phyloP scores from a whole-genome alignment of 2,329 filamentous ascomycete genomes.

The Monosporascus sp. region DNA sequence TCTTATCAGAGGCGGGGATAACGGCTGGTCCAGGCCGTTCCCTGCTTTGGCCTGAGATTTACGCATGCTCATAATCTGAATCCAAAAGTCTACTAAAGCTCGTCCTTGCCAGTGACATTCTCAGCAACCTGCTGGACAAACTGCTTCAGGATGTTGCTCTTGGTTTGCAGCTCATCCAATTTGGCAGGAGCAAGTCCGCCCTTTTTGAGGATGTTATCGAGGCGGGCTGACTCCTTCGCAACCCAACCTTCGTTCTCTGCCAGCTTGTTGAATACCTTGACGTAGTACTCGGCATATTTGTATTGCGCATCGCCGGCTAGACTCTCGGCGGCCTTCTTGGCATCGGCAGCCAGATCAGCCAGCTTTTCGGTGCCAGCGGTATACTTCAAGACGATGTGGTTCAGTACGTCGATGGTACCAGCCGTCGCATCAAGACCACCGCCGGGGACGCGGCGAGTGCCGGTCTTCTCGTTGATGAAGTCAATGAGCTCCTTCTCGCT shows the following conservation, averaged over 20 bases:
- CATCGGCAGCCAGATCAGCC: slow-evolving; percentile 61
- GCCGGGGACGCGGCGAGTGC: slow-evolving; percentile 77
- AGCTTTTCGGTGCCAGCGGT: slow-evolving; percentile 54
- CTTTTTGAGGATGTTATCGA: slow-evolving; percentile 78
- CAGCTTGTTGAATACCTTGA: slow-evolving; percentile 85
- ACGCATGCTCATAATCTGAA: background rate
- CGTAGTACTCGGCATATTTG: slow-evolving; percentile 90
- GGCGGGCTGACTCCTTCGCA: slow-evolving; percentile 76
- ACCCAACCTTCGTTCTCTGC: slow-evolving; percentile 71
- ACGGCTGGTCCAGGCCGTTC: background rate
- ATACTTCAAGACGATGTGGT: slow-evolving; percentile 71
- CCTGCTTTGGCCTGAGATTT: background rate
- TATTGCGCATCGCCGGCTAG: slow-evolving; percentile 58
- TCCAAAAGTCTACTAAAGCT: slow-evolving; percentile 38
- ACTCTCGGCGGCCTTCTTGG: slow-evolving; percentile 63
- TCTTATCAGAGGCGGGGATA: background rate
- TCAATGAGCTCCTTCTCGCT: slow-evolving; percentile 68
- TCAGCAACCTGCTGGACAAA: slow-evolving; percentile 61
- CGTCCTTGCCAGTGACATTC: slow-evolving; percentile 57
- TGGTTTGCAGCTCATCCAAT: slow-evolving; percentile 78
- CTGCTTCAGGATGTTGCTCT: slow-evolving; percentile 81
- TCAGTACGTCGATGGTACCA: slow-evolving; percentile 76
- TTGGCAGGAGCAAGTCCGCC: slow-evolving; percentile 80
- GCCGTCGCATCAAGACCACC: slow-evolving; percentile 74
- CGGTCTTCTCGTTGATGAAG: slow-evolving; percentile 84